Evolutionary conservation across 805 yeast genomes (phyloP), one percentile per base, ranked within the genome.

Genomic region (Candida stauntonica): DNA sequence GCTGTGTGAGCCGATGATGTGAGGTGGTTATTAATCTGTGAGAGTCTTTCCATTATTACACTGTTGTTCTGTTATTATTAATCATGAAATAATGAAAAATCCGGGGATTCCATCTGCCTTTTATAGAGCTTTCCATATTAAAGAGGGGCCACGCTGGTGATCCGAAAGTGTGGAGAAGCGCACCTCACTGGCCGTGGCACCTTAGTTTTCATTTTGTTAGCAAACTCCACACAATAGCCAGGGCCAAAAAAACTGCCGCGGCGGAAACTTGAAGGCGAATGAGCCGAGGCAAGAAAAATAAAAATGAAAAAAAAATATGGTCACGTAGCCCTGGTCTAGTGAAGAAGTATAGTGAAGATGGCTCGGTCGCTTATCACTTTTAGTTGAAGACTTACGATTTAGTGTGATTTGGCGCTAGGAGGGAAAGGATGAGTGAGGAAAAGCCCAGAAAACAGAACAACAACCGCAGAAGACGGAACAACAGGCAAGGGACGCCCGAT

Each of bases 11-110:
- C 30, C 27, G 42, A 35, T 15, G 42, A 33, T 16, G 56, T 38
- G 30, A 65, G 40, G 38, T 66, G 71, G 19, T 46, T 45, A 24
- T 56, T 48, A 17, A 66, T 41, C 44, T 66, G 70, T 7, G 49
- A 47, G 23, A 66, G 48, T 59, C 71, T 61, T 21, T 65, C 62
- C 67, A 63, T 62, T 17, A 20, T 44, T 16, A 17, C 8, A 32
- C 9, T 28, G 12, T 27, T 17, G 24, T 21, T 21, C 24, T 11
- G 11, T 21, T 21, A 11, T 21, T 21, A n/a, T n/a, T n/a, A n/a
- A n/a, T n/a, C n/a, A n/a, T 21, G 24, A 8, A 21, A 21, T 21
- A 11, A 11, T 11, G 11, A 11, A 21, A 21, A 21, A 11, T 8
- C 24, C 7, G 24, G 7, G 24, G 11, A 21, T 21, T 21, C 24